Base-by-base conservation (phyloP, 2,329 filamentous ascomycete genomes). In the Ceratocystis cubensis region DNA sequence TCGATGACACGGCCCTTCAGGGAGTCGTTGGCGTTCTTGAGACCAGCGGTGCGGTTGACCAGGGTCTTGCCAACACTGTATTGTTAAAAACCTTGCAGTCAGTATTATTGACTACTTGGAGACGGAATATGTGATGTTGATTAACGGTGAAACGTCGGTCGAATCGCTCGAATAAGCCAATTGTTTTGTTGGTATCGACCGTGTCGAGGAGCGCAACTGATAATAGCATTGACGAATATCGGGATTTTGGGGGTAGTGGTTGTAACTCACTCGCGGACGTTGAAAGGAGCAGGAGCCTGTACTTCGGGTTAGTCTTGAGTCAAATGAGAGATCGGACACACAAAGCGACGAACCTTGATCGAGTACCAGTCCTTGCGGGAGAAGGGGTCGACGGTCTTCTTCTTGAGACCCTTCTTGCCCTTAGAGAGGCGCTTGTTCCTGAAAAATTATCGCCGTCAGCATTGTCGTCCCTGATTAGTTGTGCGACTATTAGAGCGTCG, bases 401-500 rank as follows among this genome's bases (percentile, higher is more conserved):
- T 97, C 91, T 97, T 97, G 79, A 97, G 85, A 81, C 94, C 93
- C 88, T 99, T 99, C 91, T 97, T 99, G 84, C 94, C 94, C 87
- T 99, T 99, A 73, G 94, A 97, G 84, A 99, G 87, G 86, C 94
- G 91, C 91, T 99, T 99, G 88, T 99, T 99, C 90, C 88, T 91
- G 74, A 48, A 67, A 61, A 66, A 66, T 65, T 69, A 71, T 59
- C 71, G 66, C 70, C 48, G 73, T 72, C 65, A 68, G 65, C 65
- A 66, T 72, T 56, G 44, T 41, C 45, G 67, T 65, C 25, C 45
- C 5, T 2, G 45, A 50, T 50, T 64, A 30, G 8, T 13, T 8
- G 15, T 33, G 10, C 8, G 44, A 8, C 65, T 61, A 8, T 20
- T 22, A 65, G 46, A 48, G 30, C 37, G 37, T 41, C 37, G 37